Evolutionary conservation across 495 filamentous ascomycete genomes (phyloP), one percentile per base, ranked within the genome.

Genomic region (Aspergillus conjunctus): DNA sequence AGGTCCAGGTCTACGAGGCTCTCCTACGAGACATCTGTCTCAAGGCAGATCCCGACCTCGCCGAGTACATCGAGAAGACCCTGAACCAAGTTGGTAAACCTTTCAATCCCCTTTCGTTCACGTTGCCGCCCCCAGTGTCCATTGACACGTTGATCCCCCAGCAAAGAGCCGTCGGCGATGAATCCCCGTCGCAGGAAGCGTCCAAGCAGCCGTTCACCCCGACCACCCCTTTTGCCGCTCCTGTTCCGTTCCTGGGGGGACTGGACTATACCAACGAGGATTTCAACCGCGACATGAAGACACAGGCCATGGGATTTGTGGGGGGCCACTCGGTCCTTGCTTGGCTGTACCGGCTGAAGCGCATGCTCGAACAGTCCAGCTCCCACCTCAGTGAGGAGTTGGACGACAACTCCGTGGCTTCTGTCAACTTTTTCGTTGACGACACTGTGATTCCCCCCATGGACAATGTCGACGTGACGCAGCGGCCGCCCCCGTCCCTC

Each of bases 281-380:
- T 54, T 79, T 80, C 41, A 83, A 84, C 64, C 77, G 76, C 12
- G 81, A 77, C 62, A 77, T 81, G 51, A 74, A 74, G 43, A 68
- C 76, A 21, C 75, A 77, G 34, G 73, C 78, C 0, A 83, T 80
- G 46, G 87, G 87, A 0, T 88, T 83, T 63, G 71, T 88, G 51
- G 87, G 87, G 26, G 86, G 85, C 52, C 84, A 81, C 45, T 88
- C 85, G 3, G 85, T 86, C 54, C 72, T 87, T 30, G 73, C 77
- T 43, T 89, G 87, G 87, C 71, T 87, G 41, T 82, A 83, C 68
- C 68, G 74, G 63, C 63, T 79, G 54, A 73, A 77, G 61, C 69
- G 73, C 41, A 65, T 73, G 7, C 68, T 79, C 17, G 74, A 76
- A 17, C 64, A 69, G 20, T 63, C 65, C 34, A 64, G n/a, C 51